Percentiles rank a stretch among this genome's conserved stretches.
phyloP scores from a whole-genome alignment of 2,329 filamentous ascomycete species.

The Neodidymelliopsis sp. region DNA sequence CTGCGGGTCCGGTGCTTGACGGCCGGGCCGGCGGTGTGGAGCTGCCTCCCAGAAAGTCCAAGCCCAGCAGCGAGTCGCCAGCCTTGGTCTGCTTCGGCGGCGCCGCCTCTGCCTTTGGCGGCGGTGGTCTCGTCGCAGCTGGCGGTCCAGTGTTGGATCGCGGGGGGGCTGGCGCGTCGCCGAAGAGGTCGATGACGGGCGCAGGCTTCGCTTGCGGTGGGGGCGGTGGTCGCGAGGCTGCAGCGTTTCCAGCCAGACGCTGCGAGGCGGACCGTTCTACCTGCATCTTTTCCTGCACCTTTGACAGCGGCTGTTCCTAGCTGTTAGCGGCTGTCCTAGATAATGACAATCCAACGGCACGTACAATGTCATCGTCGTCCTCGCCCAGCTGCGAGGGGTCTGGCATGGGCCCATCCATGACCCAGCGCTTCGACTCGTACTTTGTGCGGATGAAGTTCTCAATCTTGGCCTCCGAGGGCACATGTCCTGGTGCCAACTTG shows the following conservation, averaged over 20 bases:
- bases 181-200: constrained; percentile 76
- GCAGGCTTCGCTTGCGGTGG: constrained; percentile 50
- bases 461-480: constrained; percentile 96
- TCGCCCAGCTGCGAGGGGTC: constrained; percentile 87
- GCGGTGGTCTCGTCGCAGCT: constrained; percentile 59
- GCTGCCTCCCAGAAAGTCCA: constrained; percentile 84
- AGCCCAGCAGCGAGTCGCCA: constrained; percentile 83
- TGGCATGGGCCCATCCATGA: constrained; percentile 96
- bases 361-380: constrained; percentile 79
- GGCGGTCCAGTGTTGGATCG: constrained; percentile 78
- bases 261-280: constrained; percentile 67
- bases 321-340: constrained; percentile 21
- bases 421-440: constrained; percentile 98
- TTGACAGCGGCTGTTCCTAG: constrained; percentile 63
- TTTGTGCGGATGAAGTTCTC: constrained; percentile 99
- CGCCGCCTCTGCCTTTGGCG: constrained; percentile 71
- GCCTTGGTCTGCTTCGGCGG: constrained; percentile 69
- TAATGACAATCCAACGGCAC: constrained; percentile 54
- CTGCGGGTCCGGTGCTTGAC: constrained; percentile 75
- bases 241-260: constrained; percentile 51
- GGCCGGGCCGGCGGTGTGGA: constrained; percentile 75
- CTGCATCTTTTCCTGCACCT: constrained; percentile 75
- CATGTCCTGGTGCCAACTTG: constrained; percentile 88
- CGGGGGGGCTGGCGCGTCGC: constrained; percentile 71
- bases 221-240: constrained; percentile 35